Base-by-base conservation (phyloP, 139 green algal genomes). In the Chlamydomonas asymmetrica region DNA sequence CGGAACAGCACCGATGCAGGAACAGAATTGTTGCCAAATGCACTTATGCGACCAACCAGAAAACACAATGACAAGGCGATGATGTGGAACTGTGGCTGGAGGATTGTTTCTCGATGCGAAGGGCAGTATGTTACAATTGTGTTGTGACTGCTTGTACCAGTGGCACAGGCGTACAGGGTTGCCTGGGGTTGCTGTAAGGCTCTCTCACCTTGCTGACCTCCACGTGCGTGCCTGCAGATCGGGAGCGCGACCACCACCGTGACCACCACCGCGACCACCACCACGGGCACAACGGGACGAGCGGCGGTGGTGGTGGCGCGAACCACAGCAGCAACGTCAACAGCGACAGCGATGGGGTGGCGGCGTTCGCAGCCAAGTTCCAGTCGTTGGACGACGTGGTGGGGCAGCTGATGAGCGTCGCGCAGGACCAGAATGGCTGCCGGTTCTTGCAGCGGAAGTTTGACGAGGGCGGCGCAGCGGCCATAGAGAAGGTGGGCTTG, bases 401-500 rank as follows among this genome's bases (percentile, higher is more conserved):
- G 13, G 91, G 92, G 49, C 88, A 95, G 82, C 89, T 99, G 49
- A 76, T 96, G 66, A 73, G 88, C 18, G 89, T 97, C 37, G 96
- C 96, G 10, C 91, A 95, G 78, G 96, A 99, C 81, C 96, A 99
- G 88, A 94, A 98, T 66, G 96, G 96, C 22, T 99, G 96, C 89
- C 87, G 85, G 69, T 98, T 98, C 82, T 81, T 99, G 72, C 96
- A 99, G 85, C 91, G 93, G 49, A 97, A 98, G 87, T 97, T 99
- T 81, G 96, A 98, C 71, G 96, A 98, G 81, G 96, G 94, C 8
- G 93, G 92, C 27, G 66, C 90, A 5, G 74, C 85, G 9, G 94
- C 95, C 49, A 89, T 98, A 22, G 82, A 80, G 31, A 43, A 79
- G 37, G 71, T 66, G 31, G 32, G 68, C 13, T 52, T 13, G n/a